Base-by-base conservation (phyloP, 1,284 basidiomycete genomes). In the Ceratobasidium sp. region DNA sequence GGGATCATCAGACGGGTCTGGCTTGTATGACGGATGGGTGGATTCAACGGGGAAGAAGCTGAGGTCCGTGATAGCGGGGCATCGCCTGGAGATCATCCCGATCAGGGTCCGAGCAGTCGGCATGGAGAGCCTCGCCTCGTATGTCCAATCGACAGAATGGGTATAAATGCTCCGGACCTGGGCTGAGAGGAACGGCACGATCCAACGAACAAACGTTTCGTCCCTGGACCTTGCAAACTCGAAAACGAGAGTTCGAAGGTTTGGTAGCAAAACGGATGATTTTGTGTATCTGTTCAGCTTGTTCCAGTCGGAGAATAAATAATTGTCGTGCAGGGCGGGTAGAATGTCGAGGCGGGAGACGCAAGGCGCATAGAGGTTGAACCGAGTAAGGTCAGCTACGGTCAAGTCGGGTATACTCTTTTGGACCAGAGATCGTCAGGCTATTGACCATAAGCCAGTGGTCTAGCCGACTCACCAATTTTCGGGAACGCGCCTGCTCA, bases 291-390 rank as follows among this genome's bases (percentile, higher is more conserved):
- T 33, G 14, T 8, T 20, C 59, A 62, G 18, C 33, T 62, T 38
- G 27, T 38, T 16, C 59, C 59, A 62, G n/a, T 38, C 59, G 20
- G 59, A 62, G 33, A 62, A 62, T 16, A 12, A 33, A 62, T 62
- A 62, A 18, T 38, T 30, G 14, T 8, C 27, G 18, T 20, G 18
- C 10, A 35, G 59, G 27, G 27, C 20, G 3, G 59, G 59, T 35
- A 62, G n/a, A 62, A 62, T 62, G 3, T 62, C 30, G 33, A 62
- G 59, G 59, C 18, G 33, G 14, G 33, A 30, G 10, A 62, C 59
- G 38, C 33, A 20, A 20, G 33, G 27, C 5, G 59, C 59, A 18
- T 62, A 62, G 12, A 35, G 38, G 12, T 62, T 62, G 18, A 62
- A 62, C 8, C 59, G 59, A 20, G 59, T 35, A 12, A 62, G 30